Conservation (phyloP, 2,329 filamentous ascomycete genomes). For the Fusarium drepaniforme region DNA sequence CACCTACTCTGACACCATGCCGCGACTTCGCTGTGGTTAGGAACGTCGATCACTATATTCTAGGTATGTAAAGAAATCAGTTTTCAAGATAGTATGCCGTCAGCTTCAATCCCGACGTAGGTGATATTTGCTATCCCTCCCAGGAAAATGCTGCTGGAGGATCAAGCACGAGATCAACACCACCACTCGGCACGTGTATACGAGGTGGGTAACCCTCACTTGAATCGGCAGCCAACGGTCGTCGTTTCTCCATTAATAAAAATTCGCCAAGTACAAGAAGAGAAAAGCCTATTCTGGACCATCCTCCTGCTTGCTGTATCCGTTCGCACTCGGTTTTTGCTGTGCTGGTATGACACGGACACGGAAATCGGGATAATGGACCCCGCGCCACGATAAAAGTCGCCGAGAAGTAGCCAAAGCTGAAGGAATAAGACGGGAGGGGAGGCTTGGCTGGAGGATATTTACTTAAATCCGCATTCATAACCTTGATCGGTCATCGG, state of each 20-base stretch:
- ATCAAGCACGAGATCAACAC: too few species aligned
- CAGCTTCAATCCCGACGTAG: too few species aligned
- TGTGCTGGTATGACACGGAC: neutral
- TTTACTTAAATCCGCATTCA: neutral
- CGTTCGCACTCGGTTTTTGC: neutral
- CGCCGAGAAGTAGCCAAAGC: neutral
- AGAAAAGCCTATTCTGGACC: neutral
- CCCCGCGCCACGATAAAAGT: conserved; percentile 8
- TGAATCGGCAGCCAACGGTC: neutral
- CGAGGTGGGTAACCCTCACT: too few species aligned
- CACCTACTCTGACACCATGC: too few species aligned
- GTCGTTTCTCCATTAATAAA: neutral
- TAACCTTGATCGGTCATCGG: neutral
- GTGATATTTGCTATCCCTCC: too few species aligned
- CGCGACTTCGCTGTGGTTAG: too few species aligned
- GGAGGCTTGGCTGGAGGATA: neutral
- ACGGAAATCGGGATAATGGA: conserved; percentile 2
- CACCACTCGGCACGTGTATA: too few species aligned
- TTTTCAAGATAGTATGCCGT: too few species aligned
- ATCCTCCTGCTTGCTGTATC: neutral
- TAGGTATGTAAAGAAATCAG: too few species aligned
- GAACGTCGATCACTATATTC: too few species aligned
- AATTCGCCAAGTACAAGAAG: too few species aligned
- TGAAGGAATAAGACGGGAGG: neutral
- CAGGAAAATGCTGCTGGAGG: too few species aligned